Evolutionary conservation across 306 rosid species (phyloP), one percentile per base, ranked within the genome.

Genomic region (Pueraria montana): DNA sequence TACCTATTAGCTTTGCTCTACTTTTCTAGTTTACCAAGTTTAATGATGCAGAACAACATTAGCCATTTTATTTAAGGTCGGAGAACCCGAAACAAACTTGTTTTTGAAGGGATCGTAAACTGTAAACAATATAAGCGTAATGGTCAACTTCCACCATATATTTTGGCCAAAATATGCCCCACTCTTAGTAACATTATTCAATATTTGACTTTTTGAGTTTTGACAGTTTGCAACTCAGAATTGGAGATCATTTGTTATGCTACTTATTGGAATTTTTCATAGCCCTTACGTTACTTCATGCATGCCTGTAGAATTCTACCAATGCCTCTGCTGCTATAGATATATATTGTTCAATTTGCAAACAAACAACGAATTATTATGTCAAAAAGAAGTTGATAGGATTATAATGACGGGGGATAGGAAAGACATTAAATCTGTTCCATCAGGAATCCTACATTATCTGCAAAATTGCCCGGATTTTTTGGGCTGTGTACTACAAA

Each of bases 401-500:
- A 45, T 49, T 21, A 11, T 20, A 66, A 76, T 30, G 67, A 8
- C 34, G 48, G 62, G 8, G 73, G 62, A n/a, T n/a, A n/a, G n/a
- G n/a, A n/a, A 50, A 40, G 64, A 63, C 21, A 58, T 6, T 5
- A 10, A 80, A 59, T 63, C 68, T 58, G 9, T 64, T 74, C 20
- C 16, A 20, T 83, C 2, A 67, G 0, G 18, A 69, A 70, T 26
- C 68, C 49, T 27, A 78, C 62, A 61, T 24, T 14, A 40, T 78
- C 55, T 32, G 38, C 68, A 74, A 84, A 79, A 79, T 53, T 64
- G 62, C 58, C 52, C 40, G 16, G 64, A 61, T 61, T 24, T 16
- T 36, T 36, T 43, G 63, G 65, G 26, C 30, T 26, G n/a, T 13
- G 5, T 61, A 12, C 61, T 59, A 68, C 63, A 56, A 26, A 6